A percentile compares a stretch with the other conserved stretches of the same genome.
phyloP scores from a whole-genome alignment of 352 stramenopile species.

The Globisporangium viniferum region DNA sequence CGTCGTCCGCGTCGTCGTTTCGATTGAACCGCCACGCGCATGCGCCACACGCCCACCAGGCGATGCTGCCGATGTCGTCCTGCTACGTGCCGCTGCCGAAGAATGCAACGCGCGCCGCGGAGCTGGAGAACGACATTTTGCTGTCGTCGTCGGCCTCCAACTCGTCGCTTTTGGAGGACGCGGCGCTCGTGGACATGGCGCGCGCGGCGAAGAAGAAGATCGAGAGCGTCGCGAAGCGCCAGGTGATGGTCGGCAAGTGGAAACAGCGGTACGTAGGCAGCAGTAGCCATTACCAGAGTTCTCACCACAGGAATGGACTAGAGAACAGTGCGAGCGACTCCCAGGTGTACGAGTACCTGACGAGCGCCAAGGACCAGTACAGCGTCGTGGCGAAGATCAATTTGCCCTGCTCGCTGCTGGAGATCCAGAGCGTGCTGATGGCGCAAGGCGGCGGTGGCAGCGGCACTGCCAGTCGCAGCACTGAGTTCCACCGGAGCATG shows the following conservation, averaged over 20 bases:
- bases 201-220: constrained; percentile 41
- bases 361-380: constrained; percentile 44
- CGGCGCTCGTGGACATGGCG: constrained; percentile 26
- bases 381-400: constrained; percentile 62
- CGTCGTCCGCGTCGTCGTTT: constrained; percentile 2
- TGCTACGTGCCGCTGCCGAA: constrained; percentile 10
- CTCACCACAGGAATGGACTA: not conserved
- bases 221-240: constrained; percentile 37
- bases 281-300: constrained; percentile 17
- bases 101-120: constrained; percentile 9
- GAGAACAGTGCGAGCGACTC: constrained; percentile 24
- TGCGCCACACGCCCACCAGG: not conserved
- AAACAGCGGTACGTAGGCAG: constrained; percentile 26
- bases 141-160: constrained; percentile 36
- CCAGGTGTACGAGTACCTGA: constrained; percentile 49
- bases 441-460: constrained; percentile 27
- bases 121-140: constrained; percentile 26
- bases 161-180: constrained; percentile 30
- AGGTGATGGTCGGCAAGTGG: constrained; percentile 49
- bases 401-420: constrained; percentile 46
- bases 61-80: constrained; percentile 1
- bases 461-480: not conserved
- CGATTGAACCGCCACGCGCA: not conserved
- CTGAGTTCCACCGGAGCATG: constrained; percentile 66
- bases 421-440: constrained; percentile 54